Base-by-base conservation (phyloP, 2,329 filamentous ascomycete species). In the Claviceps capensis region DNA sequence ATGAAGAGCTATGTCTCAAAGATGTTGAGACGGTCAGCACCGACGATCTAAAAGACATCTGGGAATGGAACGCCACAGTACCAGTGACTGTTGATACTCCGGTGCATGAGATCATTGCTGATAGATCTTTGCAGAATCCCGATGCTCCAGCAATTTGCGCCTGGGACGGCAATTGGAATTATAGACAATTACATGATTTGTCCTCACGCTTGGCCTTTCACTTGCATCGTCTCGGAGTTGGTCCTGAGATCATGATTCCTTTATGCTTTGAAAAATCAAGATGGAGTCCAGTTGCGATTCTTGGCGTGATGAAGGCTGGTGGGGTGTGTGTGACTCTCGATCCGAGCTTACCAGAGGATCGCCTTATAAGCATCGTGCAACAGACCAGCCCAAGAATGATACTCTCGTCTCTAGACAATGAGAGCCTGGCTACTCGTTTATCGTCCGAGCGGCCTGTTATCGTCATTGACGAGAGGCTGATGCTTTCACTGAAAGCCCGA, bases 121-220 rank as follows among this genome's bases (percentile, higher is more conserved):
- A 16, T 5, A 38, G n/a, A 8, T 41, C 23, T 6, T 22, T n/a
- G 22, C 30, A 38, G 19, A 48, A 48, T 14, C 55, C 55, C 14
- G 22, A 51, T n/a, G 53, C 53, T 19, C 47, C 47, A 13, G 55
- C 55, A 5, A 38, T 57, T 14, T 52, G 48, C 19, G 51, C 56
- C 6, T 58, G 56, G 56, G 60, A 74, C 73, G 50, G 76, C 70
- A 60, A 67, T 66, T 55, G 68, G 68, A 51, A 58, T 64, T 23
- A 68, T 50, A 53, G 65, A 56, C 42, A 72, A 26, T 60, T 72
- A 1, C 42, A 58, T 42, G 22, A 23, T 6, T 43, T 55, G 23
- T 47, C 55, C 2, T 47, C 52, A 13, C 42, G 41, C 2, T 46
- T 59, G 2, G 58, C 57, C 37, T n/a, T 17, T 26, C 46, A 52